Conservation (phyloP, 768 basidiomycete species). For the Mycena polygramma region DNA sequence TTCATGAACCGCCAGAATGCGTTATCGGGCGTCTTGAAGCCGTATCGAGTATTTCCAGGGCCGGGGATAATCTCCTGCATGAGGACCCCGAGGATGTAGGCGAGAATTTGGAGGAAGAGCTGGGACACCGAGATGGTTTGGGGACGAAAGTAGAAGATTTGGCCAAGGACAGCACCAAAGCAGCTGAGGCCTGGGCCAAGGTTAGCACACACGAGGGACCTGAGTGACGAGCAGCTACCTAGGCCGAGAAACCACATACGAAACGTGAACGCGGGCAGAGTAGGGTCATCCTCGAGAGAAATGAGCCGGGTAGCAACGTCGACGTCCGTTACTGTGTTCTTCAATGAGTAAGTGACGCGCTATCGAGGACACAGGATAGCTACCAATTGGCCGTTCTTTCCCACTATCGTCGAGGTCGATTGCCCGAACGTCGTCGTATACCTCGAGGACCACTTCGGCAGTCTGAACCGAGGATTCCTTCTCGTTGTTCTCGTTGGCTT, state of each 20-base stretch:
- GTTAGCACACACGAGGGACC: background rate
- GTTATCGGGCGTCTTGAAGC: slow-evolving; percentile 49
- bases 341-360: background rate
- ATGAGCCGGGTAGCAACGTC: slow-evolving; percentile 64
- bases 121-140: slow-evolving; percentile 64
- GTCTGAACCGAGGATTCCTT: slow-evolving; percentile 14
- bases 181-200: slow-evolving; percentile 57
- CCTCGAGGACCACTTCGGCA: slow-evolving; percentile 24
- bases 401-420: slow-evolving; percentile 62
- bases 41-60: slow-evolving; percentile 44
- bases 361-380: background rate
- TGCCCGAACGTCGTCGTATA: slow-evolving; percentile 40
- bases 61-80: slow-evolving; percentile 58
- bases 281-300: slow-evolving; percentile 68
- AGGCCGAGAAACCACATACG: slow-evolving; percentile 68
- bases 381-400: slow-evolving; percentile 65
- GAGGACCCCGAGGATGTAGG: slow-evolving; percentile 62
- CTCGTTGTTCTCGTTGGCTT: slow-evolving; percentile 25
- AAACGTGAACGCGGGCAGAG: slow-evolving; percentile 64
- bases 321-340: slow-evolving; percentile 54
- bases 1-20: slow-evolving; percentile 70
- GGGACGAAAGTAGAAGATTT: slow-evolving; percentile 68
- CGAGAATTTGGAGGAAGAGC: slow-evolving; percentile 65
- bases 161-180: slow-evolving; percentile 66
- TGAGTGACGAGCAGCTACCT: background rate